Percentiles rank a stretch among this genome's conserved stretches.
These are phyloP conservation scores for Tympanopsis confertula DNA, from an alignment of 2,329 filamentous ascomycete genomes.

Conservation along the genomic window DNA sequence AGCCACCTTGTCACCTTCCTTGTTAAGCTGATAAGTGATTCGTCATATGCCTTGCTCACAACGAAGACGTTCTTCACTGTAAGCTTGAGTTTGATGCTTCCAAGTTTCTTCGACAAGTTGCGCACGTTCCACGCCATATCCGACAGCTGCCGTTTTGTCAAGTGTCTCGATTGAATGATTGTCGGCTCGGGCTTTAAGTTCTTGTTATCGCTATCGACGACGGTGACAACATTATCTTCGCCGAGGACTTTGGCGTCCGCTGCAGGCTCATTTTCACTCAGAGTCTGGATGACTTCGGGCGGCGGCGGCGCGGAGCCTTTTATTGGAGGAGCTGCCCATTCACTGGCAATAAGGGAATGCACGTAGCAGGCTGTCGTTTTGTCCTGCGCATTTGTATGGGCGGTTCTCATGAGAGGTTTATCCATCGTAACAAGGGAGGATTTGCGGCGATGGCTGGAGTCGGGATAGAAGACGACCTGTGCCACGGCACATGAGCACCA, in stretches of 20 bases:
- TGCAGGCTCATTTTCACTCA: background rate
- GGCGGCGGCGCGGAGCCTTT: too few species aligned
- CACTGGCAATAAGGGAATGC: background rate
- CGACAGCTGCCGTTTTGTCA: constrained; percentile 62
- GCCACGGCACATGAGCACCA: too few species aligned
- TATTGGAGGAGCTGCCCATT: background rate
- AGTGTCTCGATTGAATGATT: constrained; percentile 30
- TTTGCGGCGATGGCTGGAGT: constrained; percentile 22
- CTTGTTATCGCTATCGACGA: background rate
- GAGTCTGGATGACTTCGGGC: background rate
- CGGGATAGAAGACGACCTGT: constrained; percentile 24
- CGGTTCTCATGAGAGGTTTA: constrained; percentile 6
- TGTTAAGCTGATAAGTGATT: constrained; percentile 47
- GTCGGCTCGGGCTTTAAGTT: constrained; percentile 4
- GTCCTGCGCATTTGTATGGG: constrained; percentile 8
- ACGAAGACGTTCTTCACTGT: constrained; percentile 58
- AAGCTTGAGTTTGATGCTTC: constrained; percentile 51
- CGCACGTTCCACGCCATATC: constrained; percentile 69
- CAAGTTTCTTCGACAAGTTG: constrained; percentile 56
- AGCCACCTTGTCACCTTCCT: constrained; percentile 54
- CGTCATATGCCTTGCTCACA: constrained; percentile 58
- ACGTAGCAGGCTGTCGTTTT: constrained; percentile 1
- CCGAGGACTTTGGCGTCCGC: background rate
- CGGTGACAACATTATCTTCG: background rate
- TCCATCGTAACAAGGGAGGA: constrained; percentile 21